These are phyloP conservation scores for Perkinsus chesapeaki DNA, from an alignment of 169 alveolate species.

Conservation along the genomic window DNA sequence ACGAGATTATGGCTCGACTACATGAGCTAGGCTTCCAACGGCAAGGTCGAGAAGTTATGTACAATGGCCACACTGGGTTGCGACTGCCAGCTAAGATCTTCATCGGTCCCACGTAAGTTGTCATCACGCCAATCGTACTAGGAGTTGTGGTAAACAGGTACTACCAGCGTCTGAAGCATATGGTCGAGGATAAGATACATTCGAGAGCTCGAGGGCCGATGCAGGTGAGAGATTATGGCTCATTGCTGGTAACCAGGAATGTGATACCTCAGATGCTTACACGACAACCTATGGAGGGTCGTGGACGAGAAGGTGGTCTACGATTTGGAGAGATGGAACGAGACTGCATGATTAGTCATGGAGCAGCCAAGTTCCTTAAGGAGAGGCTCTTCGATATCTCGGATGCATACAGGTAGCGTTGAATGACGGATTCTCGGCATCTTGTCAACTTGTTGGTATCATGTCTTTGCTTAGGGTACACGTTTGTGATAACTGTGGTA, in stretches of 20 bases:
- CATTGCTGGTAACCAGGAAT: not conserved
- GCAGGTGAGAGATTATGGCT: conserved; percentile 3
- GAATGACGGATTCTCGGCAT: not conserved
- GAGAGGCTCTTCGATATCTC: conserved; percentile 97
- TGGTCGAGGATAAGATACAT: conserved; percentile 99
- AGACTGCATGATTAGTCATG: conserved; percentile 99
- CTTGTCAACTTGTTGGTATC: not conserved
- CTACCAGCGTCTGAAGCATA: conserved; percentile 98
- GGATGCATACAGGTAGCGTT: conserved; percentile 77
- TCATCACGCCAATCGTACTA: not conserved
- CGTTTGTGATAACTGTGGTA: conserved; percentile 93
- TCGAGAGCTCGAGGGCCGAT: conserved; percentile 98
- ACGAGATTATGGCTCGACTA: conserved; percentile 89
- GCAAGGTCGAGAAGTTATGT: conserved; percentile 98
- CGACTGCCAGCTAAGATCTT: conserved; percentile 81
- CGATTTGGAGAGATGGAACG: conserved; percentile 99
- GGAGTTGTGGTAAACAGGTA: conserved; percentile 29
- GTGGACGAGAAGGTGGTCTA: conserved; percentile 93
- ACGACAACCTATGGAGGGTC: conserved; percentile 99
- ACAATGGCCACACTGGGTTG: conserved; percentile 92
- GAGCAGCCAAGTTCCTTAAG: conserved; percentile 98
- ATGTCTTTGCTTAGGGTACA: conserved; percentile 73
- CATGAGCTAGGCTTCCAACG: conserved; percentile 91
- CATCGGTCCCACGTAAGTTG: conserved; percentile 92
- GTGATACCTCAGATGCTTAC: conserved; percentile 72